These are phyloP conservation scores for Microcyclospora pomicola DNA, from an alignment of 2,329 filamentous ascomycete species.

Conservation along the genomic window DNA sequence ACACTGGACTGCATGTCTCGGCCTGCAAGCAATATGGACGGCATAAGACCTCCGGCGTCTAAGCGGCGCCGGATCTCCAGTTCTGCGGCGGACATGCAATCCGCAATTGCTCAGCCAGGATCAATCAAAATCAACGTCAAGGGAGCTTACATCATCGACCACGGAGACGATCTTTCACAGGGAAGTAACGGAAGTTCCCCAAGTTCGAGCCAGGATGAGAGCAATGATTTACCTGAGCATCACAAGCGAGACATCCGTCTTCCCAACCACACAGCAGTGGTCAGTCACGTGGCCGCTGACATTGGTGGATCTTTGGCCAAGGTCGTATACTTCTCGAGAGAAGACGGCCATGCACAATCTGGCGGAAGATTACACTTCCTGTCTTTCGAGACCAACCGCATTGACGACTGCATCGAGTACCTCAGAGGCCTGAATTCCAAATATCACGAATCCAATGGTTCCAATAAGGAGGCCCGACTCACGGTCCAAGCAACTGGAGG, in stretches of 20 bases:
- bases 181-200: conserved; percentile 22
- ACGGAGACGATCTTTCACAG: conserved; percentile 38
- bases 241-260: conserved; percentile 91
- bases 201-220: conserved; percentile 27
- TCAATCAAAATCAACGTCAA: conserved; percentile 90
- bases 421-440: conserved; percentile 76
- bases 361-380: conserved; percentile 90
- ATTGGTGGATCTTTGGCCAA: conserved; percentile 94
- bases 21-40: conserved; percentile 46
- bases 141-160: conserved; percentile 90
- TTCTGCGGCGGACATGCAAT: conserved; percentile 30
- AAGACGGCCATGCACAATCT: conserved; percentile 45
- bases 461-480: conserved; percentile 39
- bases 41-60: conserved; percentile 51
- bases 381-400: conserved; percentile 88
- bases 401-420: conserved; percentile 86
- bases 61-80: conserved; percentile 23
- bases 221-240: conserved; percentile 42
- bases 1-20: no score
- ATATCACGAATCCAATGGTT: conserved; percentile 48
- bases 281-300: conserved; percentile 96
- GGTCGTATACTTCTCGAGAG: conserved; percentile 91
- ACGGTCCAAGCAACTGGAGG: conserved; percentile 94
- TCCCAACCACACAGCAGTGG: conserved; percentile 85
- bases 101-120: conserved; percentile 45